Evolutionary conservation across 257 asterid species (phyloP).

Genomic region (Gentiana straminea): DNA sequence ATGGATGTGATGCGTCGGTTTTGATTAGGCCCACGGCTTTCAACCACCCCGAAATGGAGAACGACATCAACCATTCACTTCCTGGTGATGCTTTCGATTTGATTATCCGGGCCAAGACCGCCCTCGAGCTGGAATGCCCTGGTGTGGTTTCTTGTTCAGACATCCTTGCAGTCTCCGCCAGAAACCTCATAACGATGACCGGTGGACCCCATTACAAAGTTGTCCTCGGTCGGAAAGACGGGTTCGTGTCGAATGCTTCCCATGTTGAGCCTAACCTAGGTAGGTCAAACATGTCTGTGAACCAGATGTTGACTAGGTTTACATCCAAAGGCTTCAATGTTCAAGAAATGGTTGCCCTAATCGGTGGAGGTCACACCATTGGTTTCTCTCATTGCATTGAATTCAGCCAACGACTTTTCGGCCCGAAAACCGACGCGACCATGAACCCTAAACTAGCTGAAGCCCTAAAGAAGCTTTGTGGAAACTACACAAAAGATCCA

Average conservation of each 20-base stretch:
- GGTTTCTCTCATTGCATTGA: conserved; percentile 26
- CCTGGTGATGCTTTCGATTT: conserved; percentile 22
- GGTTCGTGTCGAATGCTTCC: conserved; percentile 9
- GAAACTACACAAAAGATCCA: conserved; percentile 4
- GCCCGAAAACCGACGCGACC: conserved; percentile 3
- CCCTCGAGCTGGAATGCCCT: conserved; percentile 22
- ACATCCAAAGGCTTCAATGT: conserved; percentile 13
- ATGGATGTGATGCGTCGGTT: conserved; percentile 29
- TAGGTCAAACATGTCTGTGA: conserved; percentile 3
- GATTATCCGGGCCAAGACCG: conserved; percentile 11
- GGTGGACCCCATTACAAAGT: conserved; percentile 21
- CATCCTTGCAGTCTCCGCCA: conserved; percentile 16
- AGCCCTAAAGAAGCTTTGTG: conserved; percentile 11
- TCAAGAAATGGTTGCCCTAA: conserved; percentile 23
- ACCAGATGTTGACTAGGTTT: conserved; percentile 7
- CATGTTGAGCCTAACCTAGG: conserved; percentile 15
- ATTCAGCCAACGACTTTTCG: conserved; percentile 13
- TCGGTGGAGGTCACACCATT: conserved; percentile 23
- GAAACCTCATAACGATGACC: conserved; percentile 10
- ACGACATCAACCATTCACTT: conserved; percentile 20
- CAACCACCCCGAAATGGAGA: conserved; percentile 17
- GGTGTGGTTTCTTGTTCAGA: conserved; percentile 25
- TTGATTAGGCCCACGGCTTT: conserved; percentile 17
- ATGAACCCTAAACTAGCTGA: conserved; percentile 11
- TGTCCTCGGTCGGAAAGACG: conserved; percentile 18